Evolutionary conservation across 805 yeast species (phyloP).

Genomic region (Saccharomycopsis javanensis): DNA sequence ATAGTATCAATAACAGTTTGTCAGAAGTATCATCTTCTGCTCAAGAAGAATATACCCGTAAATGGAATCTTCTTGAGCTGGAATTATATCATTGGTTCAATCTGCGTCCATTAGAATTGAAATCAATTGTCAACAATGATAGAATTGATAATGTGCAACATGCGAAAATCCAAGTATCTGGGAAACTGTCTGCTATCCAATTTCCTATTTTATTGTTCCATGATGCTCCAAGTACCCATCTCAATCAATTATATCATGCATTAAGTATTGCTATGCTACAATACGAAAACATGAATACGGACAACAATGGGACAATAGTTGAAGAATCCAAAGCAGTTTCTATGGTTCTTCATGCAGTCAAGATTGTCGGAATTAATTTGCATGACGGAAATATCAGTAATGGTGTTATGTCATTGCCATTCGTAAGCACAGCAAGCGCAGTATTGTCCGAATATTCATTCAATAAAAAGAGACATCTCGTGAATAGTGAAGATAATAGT

Average conservation of each 20-base stretch:
- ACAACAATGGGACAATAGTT: neutral
- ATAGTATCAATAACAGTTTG: neutral
- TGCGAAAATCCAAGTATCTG: conserved; percentile 2
- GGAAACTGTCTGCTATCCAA: conserved; percentile 1
- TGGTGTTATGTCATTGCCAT: conserved; percentile 5
- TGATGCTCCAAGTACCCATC: neutral
- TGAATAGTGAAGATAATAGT: neutral
- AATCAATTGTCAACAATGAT: conserved; percentile 9
- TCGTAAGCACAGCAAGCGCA: conserved; percentile 11
- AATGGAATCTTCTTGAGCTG: conserved; percentile 2
- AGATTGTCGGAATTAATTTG: conserved; percentile 11
- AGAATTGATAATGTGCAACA: conserved; percentile 4
- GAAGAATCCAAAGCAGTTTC: conserved; percentile 2
- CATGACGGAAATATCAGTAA: conserved; percentile 4
- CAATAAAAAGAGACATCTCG: neutral
- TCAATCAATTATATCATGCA: conserved; percentile 11
- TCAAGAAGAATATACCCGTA: neutral
- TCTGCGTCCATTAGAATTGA: conserved; percentile 2
- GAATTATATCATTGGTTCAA: conserved; percentile 10
- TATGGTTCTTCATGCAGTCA: conserved; percentile 9
- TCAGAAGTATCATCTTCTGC: neutral
- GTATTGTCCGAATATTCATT: conserved; percentile 9
- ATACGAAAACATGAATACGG: neutral
- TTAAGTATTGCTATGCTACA: conserved; percentile 3
- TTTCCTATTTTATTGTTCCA: conserved; percentile 9